A percentile compares a stretch with the other conserved stretches of the same genome.
Conservation (phyloP, 1,284 basidiomycete species). For the Exobasidium rhododendri region DNA sequence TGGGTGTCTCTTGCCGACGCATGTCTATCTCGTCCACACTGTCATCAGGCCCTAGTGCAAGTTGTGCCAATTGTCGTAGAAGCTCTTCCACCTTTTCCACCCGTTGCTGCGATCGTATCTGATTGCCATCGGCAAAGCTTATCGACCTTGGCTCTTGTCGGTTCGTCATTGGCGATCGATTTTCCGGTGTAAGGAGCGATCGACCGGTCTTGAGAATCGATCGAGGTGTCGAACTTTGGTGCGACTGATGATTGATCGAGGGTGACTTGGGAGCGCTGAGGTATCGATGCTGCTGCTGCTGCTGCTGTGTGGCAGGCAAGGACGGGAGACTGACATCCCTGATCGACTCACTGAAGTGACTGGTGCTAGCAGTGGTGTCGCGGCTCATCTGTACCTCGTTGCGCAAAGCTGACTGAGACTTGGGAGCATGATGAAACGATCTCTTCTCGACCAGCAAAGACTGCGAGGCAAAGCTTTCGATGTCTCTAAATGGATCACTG, state of each 20-base stretch:
- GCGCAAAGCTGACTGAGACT: neutral
- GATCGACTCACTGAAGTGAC: neutral
- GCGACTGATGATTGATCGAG: neutral
- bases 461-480: slow-evolving; percentile 28
- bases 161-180: neutral
- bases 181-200: neutral
- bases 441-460: neutral
- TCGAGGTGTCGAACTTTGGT: slow-evolving; percentile 5
- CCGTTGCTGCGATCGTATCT: neutral
- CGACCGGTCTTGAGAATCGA: slow-evolving; percentile 5
- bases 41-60: neutral
- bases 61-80: neutral
- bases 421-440: neutral
- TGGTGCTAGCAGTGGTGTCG: neutral
- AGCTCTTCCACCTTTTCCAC: neutral
- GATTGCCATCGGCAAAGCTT: slow-evolving; percentile 26
- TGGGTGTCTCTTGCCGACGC: neutral
- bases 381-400: neutral
- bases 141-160: slow-evolving; percentile 25
- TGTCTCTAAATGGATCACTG: slow-evolving; percentile 36
- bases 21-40: neutral
- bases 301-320: neutral
- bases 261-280: neutral
- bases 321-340: too few species aligned
- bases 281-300: neutral